Conservation (phyloP, 768 basidiomycete genomes). For the Calocybe gangraenosa region DNA sequence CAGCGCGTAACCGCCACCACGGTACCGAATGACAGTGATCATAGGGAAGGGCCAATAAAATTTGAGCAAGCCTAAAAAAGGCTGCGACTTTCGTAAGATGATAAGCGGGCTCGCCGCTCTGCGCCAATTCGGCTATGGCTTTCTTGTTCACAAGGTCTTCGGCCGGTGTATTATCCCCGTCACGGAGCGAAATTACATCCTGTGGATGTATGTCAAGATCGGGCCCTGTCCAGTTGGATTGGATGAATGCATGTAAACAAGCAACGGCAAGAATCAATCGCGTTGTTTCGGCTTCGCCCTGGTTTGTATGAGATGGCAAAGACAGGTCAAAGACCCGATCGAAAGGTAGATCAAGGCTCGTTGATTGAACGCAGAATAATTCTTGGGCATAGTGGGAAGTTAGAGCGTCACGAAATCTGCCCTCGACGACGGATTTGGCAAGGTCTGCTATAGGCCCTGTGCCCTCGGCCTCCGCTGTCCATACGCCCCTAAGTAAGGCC, state of each 20-base stretch:
- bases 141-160: constrained; percentile 56
- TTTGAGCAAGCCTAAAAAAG: constrained; percentile 72
- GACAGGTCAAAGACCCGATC: constrained; percentile 33
- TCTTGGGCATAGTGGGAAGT: constrained; percentile 39
- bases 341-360: constrained; percentile 25
- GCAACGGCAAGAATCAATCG: constrained; percentile 69
- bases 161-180: constrained; percentile 22
- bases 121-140: constrained; percentile 73
- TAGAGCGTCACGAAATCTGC: constrained; percentile 52
- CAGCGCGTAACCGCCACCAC: constrained; percentile 86
- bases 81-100: constrained; percentile 71
- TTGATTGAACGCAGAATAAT: constrained; percentile 30
- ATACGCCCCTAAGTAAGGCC: constrained; percentile 50
- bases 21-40: constrained; percentile 43
- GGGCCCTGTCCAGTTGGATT: constrained; percentile 96
- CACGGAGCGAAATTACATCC: constrained; percentile 31
- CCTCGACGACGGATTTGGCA: constrained; percentile 54
- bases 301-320: constrained; percentile 8
- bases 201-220: constrained; percentile 58
- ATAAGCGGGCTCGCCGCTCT: constrained; percentile 92
- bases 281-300: constrained; percentile 43
- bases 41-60: constrained; percentile 56
- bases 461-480: constrained; percentile 25
- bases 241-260: constrained; percentile 85
- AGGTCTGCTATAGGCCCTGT: constrained; percentile 26